Evolutionary conservation across 2,329 filamentous ascomycete genomes (phyloP), one percentile per base, ranked within the genome.

Genomic region (Aspergillus terreus): DNA sequence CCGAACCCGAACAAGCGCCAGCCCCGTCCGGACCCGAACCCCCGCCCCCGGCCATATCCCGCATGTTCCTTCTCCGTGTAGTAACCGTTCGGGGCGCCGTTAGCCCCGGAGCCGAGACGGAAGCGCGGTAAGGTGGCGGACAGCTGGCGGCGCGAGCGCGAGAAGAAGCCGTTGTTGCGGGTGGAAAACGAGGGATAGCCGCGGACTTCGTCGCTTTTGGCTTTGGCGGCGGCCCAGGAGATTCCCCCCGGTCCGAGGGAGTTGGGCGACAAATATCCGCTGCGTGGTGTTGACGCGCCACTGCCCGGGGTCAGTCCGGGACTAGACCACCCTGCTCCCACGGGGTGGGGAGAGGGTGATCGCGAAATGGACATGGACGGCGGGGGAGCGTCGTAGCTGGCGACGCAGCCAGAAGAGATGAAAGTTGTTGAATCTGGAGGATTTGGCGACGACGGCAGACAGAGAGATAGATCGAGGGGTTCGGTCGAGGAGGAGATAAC

Each of bases 131-230:
- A 74, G 57, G 85, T 90, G 61, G 83, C 86, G 4, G 89, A 94
- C 62, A 96, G 80, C 58, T 82, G 86, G 59, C 89, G 86, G 74
- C 90, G 89, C 70, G 95, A 89, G 58, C 89, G 84, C 52, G 84
- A 85, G 71, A 96, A 92, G 78, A 95, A 95, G 51, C 91, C 89
- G 63, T 89, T 85, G 66, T 90, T 90, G 63, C 87, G 84, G 9
- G 86, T 91, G 56, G 85, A 85, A 72, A 90, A 94, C 36, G 87
- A 87, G 7, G 89, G 85, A 67, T 91, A 90, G 52, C 86, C 83
- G 66, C 85, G 83, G 53, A 88, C 81, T 52, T 86, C 84, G 49
- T 85, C 82, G 65, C 84, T 90, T 67, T 86, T 87, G 59, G 86
- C 84, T 72, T 90, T 90, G 48, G 90, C 85, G 7, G 87, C 86